phyloP scores from a whole-genome alignment of 345 rosid genomes.

The Diplotaxis tenuifolia region DNA sequence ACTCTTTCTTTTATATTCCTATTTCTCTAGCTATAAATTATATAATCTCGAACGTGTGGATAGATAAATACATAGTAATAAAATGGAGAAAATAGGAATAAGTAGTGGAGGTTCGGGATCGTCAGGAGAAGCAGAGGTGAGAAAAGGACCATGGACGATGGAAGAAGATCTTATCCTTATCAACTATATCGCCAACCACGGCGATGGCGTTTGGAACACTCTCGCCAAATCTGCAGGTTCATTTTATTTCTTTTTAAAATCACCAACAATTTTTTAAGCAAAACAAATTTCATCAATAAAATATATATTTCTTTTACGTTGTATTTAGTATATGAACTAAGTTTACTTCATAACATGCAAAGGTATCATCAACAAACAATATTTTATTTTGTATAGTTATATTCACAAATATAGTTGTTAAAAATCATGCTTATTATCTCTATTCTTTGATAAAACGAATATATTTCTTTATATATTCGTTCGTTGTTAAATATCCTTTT shows the following conservation, averaged over 20 bases:
- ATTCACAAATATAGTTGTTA: no score
- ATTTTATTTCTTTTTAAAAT: not conserved
- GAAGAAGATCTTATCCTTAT: slow-evolving; percentile 93
- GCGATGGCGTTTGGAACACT: slow-evolving; percentile 97
- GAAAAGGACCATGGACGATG: slow-evolving; percentile 98
- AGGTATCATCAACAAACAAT: not conserved
- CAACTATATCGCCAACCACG: slow-evolving; percentile 80
- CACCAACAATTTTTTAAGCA: not conserved
- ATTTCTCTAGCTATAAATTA: not conserved
- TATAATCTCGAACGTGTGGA: not conserved
- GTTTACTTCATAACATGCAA: slow-evolving; percentile 16
- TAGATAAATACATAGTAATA: not conserved
- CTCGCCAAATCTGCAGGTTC: slow-evolving; percentile 92
- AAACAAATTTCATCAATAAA: no score
- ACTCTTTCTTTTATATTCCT: not conserved
- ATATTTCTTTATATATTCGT: not conserved
- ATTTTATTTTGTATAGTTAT: not conserved
- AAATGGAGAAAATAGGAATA: slow-evolving; percentile 28
- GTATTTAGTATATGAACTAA: not conserved
- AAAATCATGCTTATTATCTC: not conserved
- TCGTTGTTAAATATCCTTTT: not conserved
- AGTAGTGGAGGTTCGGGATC: slow-evolving; percentile 46
- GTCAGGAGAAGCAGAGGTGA: slow-evolving; percentile 70
- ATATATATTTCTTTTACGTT: not conserved
- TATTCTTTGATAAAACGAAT: not conserved